Evolutionary conservation across 352 stramenopile species (phyloP), one percentile per base, ranked within the genome.

Genomic region (Globisporangium solare): DNA sequence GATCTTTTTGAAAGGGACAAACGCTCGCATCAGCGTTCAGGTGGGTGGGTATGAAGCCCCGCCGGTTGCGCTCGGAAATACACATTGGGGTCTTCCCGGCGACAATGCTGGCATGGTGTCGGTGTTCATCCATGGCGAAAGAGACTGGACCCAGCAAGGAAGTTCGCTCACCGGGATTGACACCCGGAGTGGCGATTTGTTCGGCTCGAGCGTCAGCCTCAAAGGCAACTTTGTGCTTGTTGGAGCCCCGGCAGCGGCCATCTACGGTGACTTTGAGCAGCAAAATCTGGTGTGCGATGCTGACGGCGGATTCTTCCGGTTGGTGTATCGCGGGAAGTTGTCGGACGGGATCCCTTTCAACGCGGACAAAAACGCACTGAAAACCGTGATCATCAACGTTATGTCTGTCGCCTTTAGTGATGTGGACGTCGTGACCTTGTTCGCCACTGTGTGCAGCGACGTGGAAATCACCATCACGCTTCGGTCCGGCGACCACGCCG

Each of bases 121-220:
- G 2, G 68, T 94, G n/a, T 94, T 92, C 51, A 68, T 72, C 31
- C 79, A 77, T 3, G 64, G 68, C 24, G 74, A 82, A n/a, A 80
- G 82, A 18, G 80, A 85, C 58, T 94, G 85, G 85, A 79, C 79
- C 32, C 80, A 92, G 22, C 79, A 91, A 60, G 79, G 77, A 10
- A 70, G 68, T 13, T 75, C 72, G 0, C 63, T 95, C 1, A 57
- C 68, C 24, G 83, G 73, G 0, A 52, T 55, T 12, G 85, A 95
- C 50, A 92, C 79, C 7, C 74, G 76, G 0, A 48, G 68, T 1
- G 79, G 79, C 1, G 85, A 95, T 60, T 58, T 79, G 7, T 95
- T 95, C 66, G 85, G 85, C 0, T 64, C 76, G 0, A 92, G 82
- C 50, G 79, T 95, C 22, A 86, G 71, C 50, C 40, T 95, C 13